Percentiles rank a stretch among this genome's conserved stretches.
phyloP scores from a whole-genome alignment of 2,329 filamentous ascomycete species.

The Salinomyces thailandicus region DNA sequence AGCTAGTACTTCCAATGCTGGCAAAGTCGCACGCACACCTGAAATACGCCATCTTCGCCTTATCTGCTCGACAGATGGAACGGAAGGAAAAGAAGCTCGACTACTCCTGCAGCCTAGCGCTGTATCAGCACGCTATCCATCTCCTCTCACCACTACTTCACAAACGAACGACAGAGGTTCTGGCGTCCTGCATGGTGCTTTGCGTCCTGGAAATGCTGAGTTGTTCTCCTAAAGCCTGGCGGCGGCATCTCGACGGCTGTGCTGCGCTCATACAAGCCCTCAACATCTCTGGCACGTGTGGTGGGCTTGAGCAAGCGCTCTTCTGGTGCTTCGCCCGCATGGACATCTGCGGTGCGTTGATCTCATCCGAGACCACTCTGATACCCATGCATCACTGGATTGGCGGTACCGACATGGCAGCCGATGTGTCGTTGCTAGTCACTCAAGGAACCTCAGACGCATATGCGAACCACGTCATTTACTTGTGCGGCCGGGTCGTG shows the following conservation, averaged over 20 bases:
- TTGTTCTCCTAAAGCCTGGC: slow-evolving; percentile 42
- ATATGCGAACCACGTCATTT: slow-evolving; percentile 51
- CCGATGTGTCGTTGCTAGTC: slow-evolving; percentile 27
- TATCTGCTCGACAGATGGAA: slow-evolving; percentile 45
- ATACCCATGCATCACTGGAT: slow-evolving; percentile 43
- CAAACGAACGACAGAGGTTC: slow-evolving; percentile 34
- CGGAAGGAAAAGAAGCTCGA: slow-evolving; percentile 36
- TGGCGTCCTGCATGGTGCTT: slow-evolving; percentile 40
- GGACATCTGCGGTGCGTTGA: slow-evolving; percentile 47
- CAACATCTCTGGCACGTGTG: slow-evolving; percentile 33
- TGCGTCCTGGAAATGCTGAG: slow-evolving; percentile 42
- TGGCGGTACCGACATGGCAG: slow-evolving; percentile 28
- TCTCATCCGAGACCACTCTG: slow-evolving; percentile 42
- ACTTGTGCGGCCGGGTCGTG: slow-evolving; percentile 41
- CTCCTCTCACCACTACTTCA: slow-evolving; percentile 34
- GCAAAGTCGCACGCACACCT: slow-evolving; percentile 38
- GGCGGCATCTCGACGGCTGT: slow-evolving; percentile 47
- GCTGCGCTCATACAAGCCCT: slow-evolving; percentile 43
- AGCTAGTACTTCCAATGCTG: slow-evolving; percentile 40
- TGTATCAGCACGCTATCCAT: slow-evolving; percentile 45
- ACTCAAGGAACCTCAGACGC: slow-evolving; percentile 36
- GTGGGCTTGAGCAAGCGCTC: slow-evolving; percentile 43
- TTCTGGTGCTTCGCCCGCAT: slow-evolving; percentile 52
- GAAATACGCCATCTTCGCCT: slow-evolving; percentile 42
- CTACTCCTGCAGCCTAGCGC: slow-evolving; percentile 41